phyloP scores from a whole-genome alignment of 228 moss, liverwort and hornwort genomes.

The Sphagnum fallax region DNA sequence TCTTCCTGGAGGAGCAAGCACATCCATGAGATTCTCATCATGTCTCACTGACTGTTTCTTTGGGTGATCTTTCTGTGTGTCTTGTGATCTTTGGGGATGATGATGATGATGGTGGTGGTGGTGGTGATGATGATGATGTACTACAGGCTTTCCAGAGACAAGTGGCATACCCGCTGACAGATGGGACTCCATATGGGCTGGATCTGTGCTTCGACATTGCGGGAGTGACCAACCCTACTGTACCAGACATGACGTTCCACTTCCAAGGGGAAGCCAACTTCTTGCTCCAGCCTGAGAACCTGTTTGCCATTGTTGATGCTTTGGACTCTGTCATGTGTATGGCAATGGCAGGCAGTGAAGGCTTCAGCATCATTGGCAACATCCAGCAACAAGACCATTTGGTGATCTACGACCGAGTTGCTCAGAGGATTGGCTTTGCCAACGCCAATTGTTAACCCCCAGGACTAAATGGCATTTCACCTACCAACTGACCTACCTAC shows the following conservation, averaged over 20 bases:
- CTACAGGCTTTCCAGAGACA: slow-evolving; percentile 10
- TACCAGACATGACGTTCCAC: slow-evolving; percentile 26
- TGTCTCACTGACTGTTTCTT: neutral
- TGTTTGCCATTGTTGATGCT: neutral
- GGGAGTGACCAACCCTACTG: slow-evolving; percentile 2
- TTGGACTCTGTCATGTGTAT: slow-evolving; percentile 4
- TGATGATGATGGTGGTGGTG: neutral
- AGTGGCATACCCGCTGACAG: slow-evolving; percentile 17
- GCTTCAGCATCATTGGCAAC: slow-evolving; percentile 25
- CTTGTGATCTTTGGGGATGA: neutral
- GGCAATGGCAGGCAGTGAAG: slow-evolving; percentile 11
- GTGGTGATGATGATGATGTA: no score
- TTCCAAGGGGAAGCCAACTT: slow-evolving; percentile 14
- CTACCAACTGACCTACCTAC: no score
- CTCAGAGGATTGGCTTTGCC: slow-evolving; percentile 3
- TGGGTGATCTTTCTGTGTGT: neutral
- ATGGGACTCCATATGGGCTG: slow-evolving; percentile 5
- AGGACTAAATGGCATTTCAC: no score
- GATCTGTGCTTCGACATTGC: slow-evolving; percentile 36
- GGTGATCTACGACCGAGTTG: slow-evolving; percentile 21
- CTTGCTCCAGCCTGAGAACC: slow-evolving; percentile 9
- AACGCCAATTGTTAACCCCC: neutral
- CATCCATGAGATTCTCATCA: neutral
- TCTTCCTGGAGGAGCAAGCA: neutral
- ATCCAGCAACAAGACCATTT: slow-evolving; percentile 29